Base-by-base conservation (phyloP, 306 rosid genomes). In the Citrullus mucosospermus region DNA sequence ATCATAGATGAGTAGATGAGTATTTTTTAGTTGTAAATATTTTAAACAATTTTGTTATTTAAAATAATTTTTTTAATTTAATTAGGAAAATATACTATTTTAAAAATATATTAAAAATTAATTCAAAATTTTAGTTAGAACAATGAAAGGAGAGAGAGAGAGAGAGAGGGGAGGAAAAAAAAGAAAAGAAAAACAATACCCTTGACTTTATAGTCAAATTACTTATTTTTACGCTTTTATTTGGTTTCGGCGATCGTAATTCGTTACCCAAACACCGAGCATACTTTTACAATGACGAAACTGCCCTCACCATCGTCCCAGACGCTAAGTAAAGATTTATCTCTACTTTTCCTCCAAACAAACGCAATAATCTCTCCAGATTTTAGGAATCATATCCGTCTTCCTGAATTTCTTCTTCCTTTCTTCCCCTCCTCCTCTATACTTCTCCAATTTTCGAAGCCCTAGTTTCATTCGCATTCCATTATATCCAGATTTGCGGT, bases 291-390 rank as follows among this genome's bases (percentile, higher is more conserved):
- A 71, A 71, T 71, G 76, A 71, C 76, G 76, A 71, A 71, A 71
- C 14, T 71, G 15, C 58, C 76, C 76, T 71, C 48, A 12, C 15
- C 8, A 22, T 71, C 75, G 41, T 13, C 8, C 14, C 76, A 71
- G 41, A 46, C 76, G 58, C 58, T 34, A 71, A 13, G 76, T 28
- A 71, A 71, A 46, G 76, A 70, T 34, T 70, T 70, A 70, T 25
- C 39, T 46, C 76, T 46, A 58, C n/a, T 48, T 71, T 71, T 14
- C 77, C 38, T 71, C 77, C 58, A 71, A 71, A 71, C 77, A 71
- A 71, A 25, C 77, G 41, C 41, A 25, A 68, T 43, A n/a, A 11
- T 68, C 75, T 68, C 75, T 68, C 75, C 55, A 68, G 75, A 68
- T 18, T 68, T 68, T n/a, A 32, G 43, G 77, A 48, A 48, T 73